Evolutionary conservation across 2,329 filamentous ascomycete species (phyloP), one percentile per base, ranked within the genome.

Genomic region (Stromatinia cepivora): DNA sequence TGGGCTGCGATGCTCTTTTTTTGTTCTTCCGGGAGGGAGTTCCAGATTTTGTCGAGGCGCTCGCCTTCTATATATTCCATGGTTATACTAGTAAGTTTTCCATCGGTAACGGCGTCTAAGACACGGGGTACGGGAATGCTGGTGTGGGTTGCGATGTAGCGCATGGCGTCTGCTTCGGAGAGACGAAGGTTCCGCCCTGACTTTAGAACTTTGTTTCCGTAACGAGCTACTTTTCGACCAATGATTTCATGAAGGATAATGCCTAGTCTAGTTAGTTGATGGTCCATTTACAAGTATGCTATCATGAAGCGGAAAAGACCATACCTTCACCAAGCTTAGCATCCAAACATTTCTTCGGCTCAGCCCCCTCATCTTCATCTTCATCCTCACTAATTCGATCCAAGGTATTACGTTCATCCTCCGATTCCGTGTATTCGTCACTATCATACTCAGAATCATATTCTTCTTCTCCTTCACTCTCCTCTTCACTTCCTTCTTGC

Each of bases 51-150:
- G 25, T 71, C 71, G 22, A 72, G 52, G 7, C 67, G 69, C 0
- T 71, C 66, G 6, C 71, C 71, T 54, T 67, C 57, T 28, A 72
- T 66, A 36, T 56, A 70, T 22, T 72, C 71, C 70, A 72, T 71
- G 9, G 65, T 70, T 22, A 72, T 71, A 46, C 45, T 66, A 4
- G 63, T 42, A 15, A 62, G 28, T 54, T 42, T 48, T 22, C 64
- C 57, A 4, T 66, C 63, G 31, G 25, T 70, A n/a, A 25, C 50
- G 13, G 46, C 57, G n/a, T 70, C 50, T 71, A 82, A 77, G 1
- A 85, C 77, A 13, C 79, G 78, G 3, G 84, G 83, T 0, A 84
- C 80, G 5, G 83, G 82, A 31, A 85, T 78, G 2, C 76, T 77
- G 6, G 82, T 84, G 63, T 82, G 76, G 20, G 76, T 59, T 7